Base-by-base conservation (phyloP, 257 asterid genomes). In the Rubia yunnanensis region DNA sequence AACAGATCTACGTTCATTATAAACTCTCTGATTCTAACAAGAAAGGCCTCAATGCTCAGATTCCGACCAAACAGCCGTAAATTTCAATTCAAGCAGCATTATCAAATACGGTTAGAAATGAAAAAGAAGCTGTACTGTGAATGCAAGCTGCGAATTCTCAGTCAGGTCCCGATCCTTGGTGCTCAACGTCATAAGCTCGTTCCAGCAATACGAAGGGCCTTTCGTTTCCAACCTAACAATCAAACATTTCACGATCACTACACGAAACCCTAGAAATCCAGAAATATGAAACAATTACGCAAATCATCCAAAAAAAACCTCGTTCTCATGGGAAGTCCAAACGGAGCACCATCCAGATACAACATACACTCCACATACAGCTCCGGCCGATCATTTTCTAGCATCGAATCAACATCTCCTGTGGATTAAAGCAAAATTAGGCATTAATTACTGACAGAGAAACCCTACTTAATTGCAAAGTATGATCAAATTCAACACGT, bases 271-370 rank as follows among this genome's bases (percentile, higher is more conserved):
- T n/a, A 66, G 57, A 63, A 60, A 68, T 36, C 56, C 60, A 53
- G 15, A 15, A 36, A 20, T 14, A n/a, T 8, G 48, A 23, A 60
- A 59, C 60, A 18, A 41, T n/a, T 32, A 4, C 18, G 18, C 27
- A 15, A 15, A 34, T 10, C 32, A 26, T 6, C 0, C 22, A 28
- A 14, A 35, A 30, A 49, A 70, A 78, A 89, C 99, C 99, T 89
- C 55, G 99, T 84, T 77, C 97, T 80, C 90, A 85, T 84, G 72
- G 99, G 96, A 65, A 92, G 97, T 49, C 99, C 99, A 77, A 92
- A 89, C 15, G 99, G 97, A 4, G 97, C 95, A 13, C 97, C 99
- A 86, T 92, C 99, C 34, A 92, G 74, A 68, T 79, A 83, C 83
- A 92, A 75, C 75, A 84, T 79, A 73, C 92, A 81, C 81, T 92